phyloP scores from a whole-genome alignment of 495 filamentous ascomycete species.

The Acidiella bohemica region DNA sequence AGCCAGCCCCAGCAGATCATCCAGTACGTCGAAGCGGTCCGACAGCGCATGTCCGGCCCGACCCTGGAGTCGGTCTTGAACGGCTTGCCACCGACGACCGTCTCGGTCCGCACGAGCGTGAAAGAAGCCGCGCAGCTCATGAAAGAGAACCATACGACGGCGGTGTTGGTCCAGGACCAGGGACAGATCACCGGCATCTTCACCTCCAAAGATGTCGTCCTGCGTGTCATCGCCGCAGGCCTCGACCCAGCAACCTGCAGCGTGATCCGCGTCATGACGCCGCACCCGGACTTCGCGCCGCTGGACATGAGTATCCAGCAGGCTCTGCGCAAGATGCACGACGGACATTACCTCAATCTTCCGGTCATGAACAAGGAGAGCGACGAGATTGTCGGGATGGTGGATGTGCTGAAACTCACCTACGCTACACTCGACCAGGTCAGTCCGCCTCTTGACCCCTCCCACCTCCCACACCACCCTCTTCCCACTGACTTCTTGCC shows the following conservation, averaged over 20 bases:
- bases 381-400: conserved; percentile 98
- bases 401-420: conserved; percentile 93
- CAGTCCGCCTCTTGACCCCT: conserved; percentile 25
- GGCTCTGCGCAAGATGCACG: conserved; percentile 97
- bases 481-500: conserved; percentile 10
- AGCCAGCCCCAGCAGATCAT: conserved; percentile 97
- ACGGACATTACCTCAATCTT: conserved; percentile 95
- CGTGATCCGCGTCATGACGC: conserved; percentile 96
- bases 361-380: conserved; percentile 88
- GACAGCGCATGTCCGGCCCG: conserved; percentile 93
- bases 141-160: conserved; percentile 98
- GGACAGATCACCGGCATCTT: conserved; percentile 97
- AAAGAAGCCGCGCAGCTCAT: conserved; percentile 88
- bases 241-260: conserved; percentile 91
- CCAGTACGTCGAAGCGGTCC: conserved; percentile 91
- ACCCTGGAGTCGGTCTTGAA: conserved; percentile 90
- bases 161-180: conserved; percentile 90
- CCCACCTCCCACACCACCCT: conserved; percentile 1
- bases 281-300: conserved; percentile 95
- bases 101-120: conserved; percentile 88
- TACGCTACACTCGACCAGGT: conserved; percentile 98
- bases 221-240: conserved; percentile 94
- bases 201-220: conserved; percentile 96
- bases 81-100: conserved; percentile 81
- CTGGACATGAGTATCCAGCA: conserved; percentile 99